A percentile compares a stretch with the other conserved stretches of the same genome.
phyloP scores from a whole-genome alignment of 129 eudicot species.

The Kitagawia praeruptora region DNA sequence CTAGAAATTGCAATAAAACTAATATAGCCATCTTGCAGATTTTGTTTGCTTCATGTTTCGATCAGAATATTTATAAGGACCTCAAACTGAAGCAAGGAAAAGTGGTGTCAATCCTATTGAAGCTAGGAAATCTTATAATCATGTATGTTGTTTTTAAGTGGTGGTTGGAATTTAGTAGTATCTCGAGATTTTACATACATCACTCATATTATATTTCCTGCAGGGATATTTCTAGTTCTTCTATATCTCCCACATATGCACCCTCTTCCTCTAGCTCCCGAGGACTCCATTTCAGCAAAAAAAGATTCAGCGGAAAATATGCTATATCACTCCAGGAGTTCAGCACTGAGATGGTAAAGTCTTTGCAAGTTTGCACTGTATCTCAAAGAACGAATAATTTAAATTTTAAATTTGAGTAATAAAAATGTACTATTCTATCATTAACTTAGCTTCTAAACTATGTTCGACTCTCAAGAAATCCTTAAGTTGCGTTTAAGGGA shows the following conservation, averaged over 20 bases:
- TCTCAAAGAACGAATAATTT: background rate
- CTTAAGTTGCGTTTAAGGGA: background rate
- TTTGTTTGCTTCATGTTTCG: slow-evolving; percentile 21
- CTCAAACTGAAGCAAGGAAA: slow-evolving; percentile 19
- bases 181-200: background rate
- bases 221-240: slow-evolving; percentile 27
- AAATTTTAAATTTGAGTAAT: background rate
- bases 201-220: background rate
- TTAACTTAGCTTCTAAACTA: background rate
- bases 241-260: slow-evolving; percentile 24
- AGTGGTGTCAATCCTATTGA: slow-evolving; percentile 14
- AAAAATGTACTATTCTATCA: background rate
- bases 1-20: background rate
- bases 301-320: slow-evolving; percentile 26
- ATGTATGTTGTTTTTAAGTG: slow-evolving; percentile 11
- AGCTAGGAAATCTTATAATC: slow-evolving; percentile 15
- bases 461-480: background rate
- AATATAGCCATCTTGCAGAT: slow-evolving; percentile 12
- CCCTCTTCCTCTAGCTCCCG: slow-evolving; percentile 28
- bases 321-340: slow-evolving; percentile 40
- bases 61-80: slow-evolving; percentile 12
- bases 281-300: slow-evolving; percentile 25
- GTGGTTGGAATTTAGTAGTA: background rate
- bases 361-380: background rate
- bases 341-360: slow-evolving; percentile 33